phyloP scores from a whole-genome alignment of 106 monocot genomes.

The Dendrobium huoshanense region DNA sequence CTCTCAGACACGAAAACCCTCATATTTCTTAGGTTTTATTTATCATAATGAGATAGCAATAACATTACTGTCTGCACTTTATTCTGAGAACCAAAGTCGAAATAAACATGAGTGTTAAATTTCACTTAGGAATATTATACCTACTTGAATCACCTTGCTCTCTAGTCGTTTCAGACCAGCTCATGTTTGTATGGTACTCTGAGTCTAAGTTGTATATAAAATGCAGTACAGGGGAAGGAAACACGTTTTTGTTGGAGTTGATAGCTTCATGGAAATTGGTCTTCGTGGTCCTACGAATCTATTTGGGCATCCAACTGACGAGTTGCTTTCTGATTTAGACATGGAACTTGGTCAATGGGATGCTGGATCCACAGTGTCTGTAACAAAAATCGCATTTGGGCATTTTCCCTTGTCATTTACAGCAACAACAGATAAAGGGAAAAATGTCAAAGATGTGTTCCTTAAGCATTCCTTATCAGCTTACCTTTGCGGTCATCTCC shows the following conservation, averaged over 20 bases:
- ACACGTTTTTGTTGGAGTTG: constrained; percentile 89
- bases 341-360: constrained; percentile 69
- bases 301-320: constrained; percentile 87
- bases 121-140: neutral
- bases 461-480: constrained; percentile 80
- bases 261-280: constrained; percentile 67
- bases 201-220: neutral
- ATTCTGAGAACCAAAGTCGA: neutral
- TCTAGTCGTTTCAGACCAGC: neutral
- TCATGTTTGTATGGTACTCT: neutral
- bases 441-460: constrained; percentile 67
- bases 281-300: constrained; percentile 89
- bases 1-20: neutral
- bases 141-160: neutral
- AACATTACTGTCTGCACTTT: neutral
- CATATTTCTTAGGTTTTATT: neutral
- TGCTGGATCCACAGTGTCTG: constrained; percentile 14
- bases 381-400: constrained; percentile 84
- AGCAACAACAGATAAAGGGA: constrained; percentile 54
- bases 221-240: constrained; percentile 65
- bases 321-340: constrained; percentile 63
- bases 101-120: neutral
- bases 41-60: neutral
- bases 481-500: constrained; percentile 96
- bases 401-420: constrained; percentile 94